A percentile compares a stretch with the other conserved stretches of the same genome.
These are phyloP conservation scores for Backusella tuberculispora DNA, from an alignment of 192 early-diverging fungal species.

Conservation along the genomic window DNA sequence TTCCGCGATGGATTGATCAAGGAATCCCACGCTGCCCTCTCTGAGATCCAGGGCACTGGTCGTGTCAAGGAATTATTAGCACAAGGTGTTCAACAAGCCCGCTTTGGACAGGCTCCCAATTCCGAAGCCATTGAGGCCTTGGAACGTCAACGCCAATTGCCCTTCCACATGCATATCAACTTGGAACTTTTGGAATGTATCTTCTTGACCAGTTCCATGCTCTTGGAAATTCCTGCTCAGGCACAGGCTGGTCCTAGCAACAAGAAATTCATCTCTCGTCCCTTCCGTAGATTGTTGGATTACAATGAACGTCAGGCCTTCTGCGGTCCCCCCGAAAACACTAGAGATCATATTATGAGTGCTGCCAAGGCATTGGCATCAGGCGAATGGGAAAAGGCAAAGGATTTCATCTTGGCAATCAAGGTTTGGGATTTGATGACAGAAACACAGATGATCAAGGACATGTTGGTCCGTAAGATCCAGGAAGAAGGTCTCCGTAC, in stretches of 20 bases:
- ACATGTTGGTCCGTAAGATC: conserved; percentile 88
- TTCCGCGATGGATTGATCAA: conserved; percentile 94
- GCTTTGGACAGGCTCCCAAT: conserved; percentile 73
- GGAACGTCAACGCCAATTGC: conserved; percentile 94
- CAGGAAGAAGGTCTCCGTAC: conserved; percentile 96
- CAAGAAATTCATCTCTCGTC: conserved; percentile 84
- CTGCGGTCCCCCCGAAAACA: conserved; percentile 97
- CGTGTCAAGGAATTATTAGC: conserved; percentile 93
- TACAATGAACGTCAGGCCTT: conserved; percentile 97
- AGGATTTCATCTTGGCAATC: conserved; percentile 85
- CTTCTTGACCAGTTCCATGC: conserved; percentile 94
- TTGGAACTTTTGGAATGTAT: conserved; percentile 97
- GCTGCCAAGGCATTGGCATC: conserved; percentile 88
- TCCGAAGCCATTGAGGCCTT: conserved; percentile 86
- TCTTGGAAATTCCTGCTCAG: conserved; percentile 97
- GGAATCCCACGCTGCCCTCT: conserved; percentile 84
- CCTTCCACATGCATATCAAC: conserved; percentile 99
- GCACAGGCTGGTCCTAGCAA: conserved; percentile 69
- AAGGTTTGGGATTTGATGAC: conserved; percentile 97
- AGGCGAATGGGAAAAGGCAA: conserved; percentile 92
- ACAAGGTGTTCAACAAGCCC: conserved; percentile 71
- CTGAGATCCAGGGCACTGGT: conserved; percentile 86
- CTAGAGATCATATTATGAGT: conserved; percentile 98
- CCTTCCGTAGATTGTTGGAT: conserved; percentile 92
- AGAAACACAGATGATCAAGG: conserved; percentile 81